A percentile compares a stretch with the other conserved stretches of the same genome.
These are phyloP conservation scores for Geotrichum citri-aurantii DNA, from an alignment of 1,139 yeast genomes.

Conservation along the genomic window DNA sequence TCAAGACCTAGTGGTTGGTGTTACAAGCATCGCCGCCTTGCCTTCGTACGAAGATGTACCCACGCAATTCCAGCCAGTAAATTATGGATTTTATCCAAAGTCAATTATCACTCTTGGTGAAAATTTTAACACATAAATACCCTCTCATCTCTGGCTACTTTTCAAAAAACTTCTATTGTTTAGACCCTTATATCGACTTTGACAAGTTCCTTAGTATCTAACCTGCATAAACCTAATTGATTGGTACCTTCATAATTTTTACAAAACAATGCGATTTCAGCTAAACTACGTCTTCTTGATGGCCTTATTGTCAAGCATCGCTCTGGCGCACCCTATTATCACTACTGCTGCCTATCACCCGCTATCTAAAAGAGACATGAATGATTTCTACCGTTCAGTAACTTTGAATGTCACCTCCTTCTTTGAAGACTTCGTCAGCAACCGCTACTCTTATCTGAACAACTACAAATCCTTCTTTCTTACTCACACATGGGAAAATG, in stretches of 20 bases:
- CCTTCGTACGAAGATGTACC: not conserved
- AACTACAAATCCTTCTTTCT: slow-evolving; percentile 13
- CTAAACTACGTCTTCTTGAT: not conserved
- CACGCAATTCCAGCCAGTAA: not conserved
- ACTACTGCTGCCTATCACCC: not conserved
- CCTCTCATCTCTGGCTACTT: not conserved
- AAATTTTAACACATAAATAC: too few species aligned
- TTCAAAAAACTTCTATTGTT: too few species aligned
- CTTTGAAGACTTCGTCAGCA: slow-evolving; percentile 14
- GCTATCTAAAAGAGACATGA: slow-evolving; percentile 2
- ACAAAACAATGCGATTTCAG: not conserved
- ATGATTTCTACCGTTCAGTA: slow-evolving; percentile 9
- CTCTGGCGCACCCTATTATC: not conserved
- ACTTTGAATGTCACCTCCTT: slow-evolving; percentile 13
- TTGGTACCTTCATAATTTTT: too few species aligned
- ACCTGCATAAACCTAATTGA: too few species aligned
- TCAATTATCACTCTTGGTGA: too few species aligned
- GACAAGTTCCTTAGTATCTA: too few species aligned
- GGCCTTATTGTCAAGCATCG: not conserved
- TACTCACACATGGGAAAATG: slow-evolving; percentile 12
- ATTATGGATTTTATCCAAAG: too few species aligned
- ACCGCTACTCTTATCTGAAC: slow-evolving; percentile 15
- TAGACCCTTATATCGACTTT: too few species aligned
- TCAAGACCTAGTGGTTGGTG: not conserved
- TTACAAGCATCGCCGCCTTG: not conserved